Evolutionary conservation across 2,329 filamentous ascomycete genomes (phyloP).

Genomic region (Penicillium italicum): DNA sequence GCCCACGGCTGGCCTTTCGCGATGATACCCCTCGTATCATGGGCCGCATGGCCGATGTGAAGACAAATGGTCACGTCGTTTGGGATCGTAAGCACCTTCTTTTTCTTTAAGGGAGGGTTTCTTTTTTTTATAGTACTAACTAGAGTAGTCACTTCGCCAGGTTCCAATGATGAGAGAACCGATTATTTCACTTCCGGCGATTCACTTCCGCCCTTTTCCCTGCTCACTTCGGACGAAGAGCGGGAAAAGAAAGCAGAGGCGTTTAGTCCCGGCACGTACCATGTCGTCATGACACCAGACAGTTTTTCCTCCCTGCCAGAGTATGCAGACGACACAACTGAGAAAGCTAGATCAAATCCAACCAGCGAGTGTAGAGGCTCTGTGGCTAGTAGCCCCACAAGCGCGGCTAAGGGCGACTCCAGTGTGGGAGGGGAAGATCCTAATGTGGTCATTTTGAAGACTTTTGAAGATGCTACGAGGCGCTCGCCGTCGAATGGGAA

Average conservation of each 20-base stretch:
- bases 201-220: conserved; percentile 52
- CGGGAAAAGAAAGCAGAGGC: conserved; percentile 55
- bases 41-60: conserved; percentile 52
- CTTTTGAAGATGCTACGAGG: conserved; percentile 48
- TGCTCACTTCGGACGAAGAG: conserved; percentile 55
- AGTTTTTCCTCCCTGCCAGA: conserved; percentile 54
- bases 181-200: conserved; percentile 39
- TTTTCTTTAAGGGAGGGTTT: background rate
- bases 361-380: conserved; percentile 27
- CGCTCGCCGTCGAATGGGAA: conserved; percentile 31
- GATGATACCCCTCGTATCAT: conserved; percentile 52
- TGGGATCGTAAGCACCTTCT: conserved; percentile 52
- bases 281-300: conserved; percentile 53
- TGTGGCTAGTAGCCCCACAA: conserved; percentile 27
- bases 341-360: conserved; percentile 23
- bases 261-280: conserved; percentile 52
- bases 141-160: conserved; percentile 30
- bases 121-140: conserved; percentile 14
- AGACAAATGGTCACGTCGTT: conserved; percentile 49
- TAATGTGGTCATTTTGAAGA: conserved; percentile 50
- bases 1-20: conserved; percentile 53
- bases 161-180: conserved; percentile 24
- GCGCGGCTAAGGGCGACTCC: conserved; percentile 23
- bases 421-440: conserved; percentile 37
- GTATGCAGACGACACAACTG: conserved; percentile 41